phyloP scores from a whole-genome alignment of 2,329 filamentous ascomycete genomes.

The Ophiostoma angusticollis region DNA sequence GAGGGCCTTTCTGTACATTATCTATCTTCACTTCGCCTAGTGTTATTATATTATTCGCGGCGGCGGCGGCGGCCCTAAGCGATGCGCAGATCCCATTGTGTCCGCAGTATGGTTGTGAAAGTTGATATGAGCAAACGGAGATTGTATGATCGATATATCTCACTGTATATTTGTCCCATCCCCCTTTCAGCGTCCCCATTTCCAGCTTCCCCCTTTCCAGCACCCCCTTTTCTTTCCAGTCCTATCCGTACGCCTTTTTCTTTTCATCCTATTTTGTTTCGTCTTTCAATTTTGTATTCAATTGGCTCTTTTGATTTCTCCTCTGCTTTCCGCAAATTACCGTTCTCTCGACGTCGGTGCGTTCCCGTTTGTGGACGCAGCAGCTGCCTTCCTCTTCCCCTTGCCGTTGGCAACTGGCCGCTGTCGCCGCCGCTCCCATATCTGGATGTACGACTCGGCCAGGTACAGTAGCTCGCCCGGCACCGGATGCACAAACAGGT shows the following conservation, averaged over 20 bases:
- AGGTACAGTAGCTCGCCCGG: slow-evolving; percentile 83
- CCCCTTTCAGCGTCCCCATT: no score
- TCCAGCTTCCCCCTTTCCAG: no score
- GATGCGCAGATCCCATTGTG: no score
- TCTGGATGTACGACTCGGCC: slow-evolving; percentile 87
- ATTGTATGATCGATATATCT: no score
- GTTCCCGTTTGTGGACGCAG: not conserved
- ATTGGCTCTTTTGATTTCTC: not conserved
- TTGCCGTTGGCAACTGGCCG: slow-evolving; percentile 26
- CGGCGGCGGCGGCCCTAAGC: no score
- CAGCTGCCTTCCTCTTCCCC: slow-evolving; percentile 21
- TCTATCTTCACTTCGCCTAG: slow-evolving; percentile 1
- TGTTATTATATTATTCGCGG: slow-evolving; percentile 1
- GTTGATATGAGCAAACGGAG: no score
- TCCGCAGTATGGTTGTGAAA: no score
- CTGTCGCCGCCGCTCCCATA: slow-evolving; percentile 73
- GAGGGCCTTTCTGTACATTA: slow-evolving; percentile 8
- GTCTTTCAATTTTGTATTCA: not conserved
- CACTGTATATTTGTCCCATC: not conserved
- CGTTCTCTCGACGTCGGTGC: slow-evolving; percentile 7
- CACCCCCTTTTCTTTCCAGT: not conserved
- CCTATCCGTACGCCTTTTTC: not conserved
- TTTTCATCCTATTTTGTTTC: slow-evolving; percentile 1
- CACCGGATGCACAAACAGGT: slow-evolving; percentile 82
- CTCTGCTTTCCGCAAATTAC: slow-evolving; percentile 6